Base-by-base conservation (phyloP, 345 rosid genomes). In the Diplotaxis tenuifolia region DNA sequence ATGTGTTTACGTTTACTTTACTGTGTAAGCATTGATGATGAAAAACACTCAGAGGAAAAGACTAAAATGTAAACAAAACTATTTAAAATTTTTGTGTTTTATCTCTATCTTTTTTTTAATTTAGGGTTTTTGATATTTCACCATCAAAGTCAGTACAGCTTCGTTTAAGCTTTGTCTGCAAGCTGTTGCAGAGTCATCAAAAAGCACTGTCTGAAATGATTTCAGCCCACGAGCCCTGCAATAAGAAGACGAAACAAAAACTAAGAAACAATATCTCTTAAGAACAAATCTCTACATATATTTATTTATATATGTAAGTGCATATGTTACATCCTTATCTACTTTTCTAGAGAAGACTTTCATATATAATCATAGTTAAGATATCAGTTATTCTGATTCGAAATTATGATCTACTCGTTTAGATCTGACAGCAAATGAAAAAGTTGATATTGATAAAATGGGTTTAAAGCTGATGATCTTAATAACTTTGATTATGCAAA, bases 71-170 rank as follows among this genome's bases (percentile, higher is more conserved):
- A 58, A 82, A 67, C 70, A 72, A 71, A 59, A 78, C 25, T 56
- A 27, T 56, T 0, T 12, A 18, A 15, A 82, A 78, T 9, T 47
- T 72, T 77, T 47, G 53, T 16, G 75, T n/a, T 45, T 78, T 52
- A 72, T 83, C 82, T 76, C 2, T 22, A 1, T 22, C 1, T 22
- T 50, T 50, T 54, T 63, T 61, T 71, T 65, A 67, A 70, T 54
- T 70, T 77, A 77, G 80, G 76, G 86, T 70, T 82, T 79, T 83
- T 56, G 95, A 91, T 74, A 81, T 73, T 82, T 89, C 95, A 78
- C 86, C 22, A 81, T 89, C 96, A 82, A 84, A 87, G 97, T 86
- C 98, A 80, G n/a, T 79, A 75, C 85, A 59, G 85, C 76, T 71
- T 83, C 73, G 82, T 78, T 78, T 78, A 73, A 82, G 83, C 84